phyloP scores from a whole-genome alignment of 305 asterid genomes.

The Fraxinus ornus region DNA sequence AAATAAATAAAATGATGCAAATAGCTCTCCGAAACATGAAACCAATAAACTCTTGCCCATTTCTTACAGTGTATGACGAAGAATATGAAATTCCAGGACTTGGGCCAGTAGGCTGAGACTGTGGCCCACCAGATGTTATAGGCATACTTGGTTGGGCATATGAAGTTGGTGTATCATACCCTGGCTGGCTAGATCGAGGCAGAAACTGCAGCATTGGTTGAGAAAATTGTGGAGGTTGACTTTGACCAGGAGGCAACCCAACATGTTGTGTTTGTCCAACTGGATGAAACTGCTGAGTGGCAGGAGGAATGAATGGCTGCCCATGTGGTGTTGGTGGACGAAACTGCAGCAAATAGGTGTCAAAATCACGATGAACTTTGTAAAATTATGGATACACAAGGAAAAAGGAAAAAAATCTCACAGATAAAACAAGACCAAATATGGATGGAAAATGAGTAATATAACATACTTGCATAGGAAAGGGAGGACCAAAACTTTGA shows the following conservation, averaged over 20 bases:
- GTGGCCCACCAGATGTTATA: slow-evolving; percentile 49
- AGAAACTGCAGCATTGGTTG: slow-evolving; percentile 74
- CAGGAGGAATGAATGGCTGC: slow-evolving; percentile 54
- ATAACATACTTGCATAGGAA: slow-evolving; percentile 70
- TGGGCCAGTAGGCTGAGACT: slow-evolving; percentile 50
- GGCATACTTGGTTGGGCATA: slow-evolving; percentile 62
- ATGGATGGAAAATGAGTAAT: background rate
- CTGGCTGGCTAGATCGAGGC: slow-evolving; percentile 56
- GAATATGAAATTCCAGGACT: slow-evolving; percentile 59
- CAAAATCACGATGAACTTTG: slow-evolving; percentile 15
- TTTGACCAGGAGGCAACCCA: slow-evolving; percentile 65
- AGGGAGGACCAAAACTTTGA: slow-evolving; percentile 61
- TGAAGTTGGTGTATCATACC: slow-evolving; percentile 50
- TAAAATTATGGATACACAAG: slow-evolving; percentile 1
- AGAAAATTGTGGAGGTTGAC: slow-evolving; percentile 65
- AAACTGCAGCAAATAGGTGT: slow-evolving; percentile 51
- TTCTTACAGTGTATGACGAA: slow-evolving; percentile 67
- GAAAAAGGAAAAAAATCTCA: slow-evolving; percentile 5
- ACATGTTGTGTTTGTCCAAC: slow-evolving; percentile 56
- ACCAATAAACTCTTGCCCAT: slow-evolving; percentile 16
- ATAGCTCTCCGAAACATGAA: background rate
- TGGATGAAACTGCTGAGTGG: slow-evolving; percentile 69
- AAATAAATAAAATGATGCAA: slow-evolving; percentile 23
- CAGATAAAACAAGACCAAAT: background rate
- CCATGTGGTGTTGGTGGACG: slow-evolving; percentile 66